Percentiles rank a stretch among this genome's conserved stretches.
These are phyloP conservation scores for barley (Hordeum vulgare) DNA, from an alignment of 176 grass and related monocot species.

Conservation along the genomic window MorexV3_pseudomolecules_assembly NC_058519.1:18263185-18263684, in stretches of 20 bases:
- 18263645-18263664: slow-evolving; percentile 88
- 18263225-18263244: slow-evolving; percentile 27
- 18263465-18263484: slow-evolving; percentile 39
- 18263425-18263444: slow-evolving; percentile 69
- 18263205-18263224: background rate
- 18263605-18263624: slow-evolving; percentile 21
- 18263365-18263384: slow-evolving; percentile 94
- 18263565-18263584: slow-evolving; percentile 54
- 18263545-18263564: slow-evolving; percentile 34
- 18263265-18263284: slow-evolving; percentile 58
- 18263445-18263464: slow-evolving; percentile 43
- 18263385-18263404: slow-evolving; percentile 62
- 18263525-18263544: background rate
- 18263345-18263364: slow-evolving; percentile 48
- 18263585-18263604: slow-evolving; percentile 46
- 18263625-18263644: slow-evolving; percentile 67
- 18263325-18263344: slow-evolving; percentile 63
- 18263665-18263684: slow-evolving; percentile 62
- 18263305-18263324: slow-evolving; percentile 62
- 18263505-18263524: background rate
- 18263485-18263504: background rate
- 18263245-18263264: slow-evolving; percentile 80
- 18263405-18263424: slow-evolving; percentile 77
- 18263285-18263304: slow-evolving; percentile 78
- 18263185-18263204: background rate